These are phyloP conservation scores for Puccinia triticina DNA, from an alignment of 1,284 basidiomycete genomes.

Conservation along the genomic window DNA sequence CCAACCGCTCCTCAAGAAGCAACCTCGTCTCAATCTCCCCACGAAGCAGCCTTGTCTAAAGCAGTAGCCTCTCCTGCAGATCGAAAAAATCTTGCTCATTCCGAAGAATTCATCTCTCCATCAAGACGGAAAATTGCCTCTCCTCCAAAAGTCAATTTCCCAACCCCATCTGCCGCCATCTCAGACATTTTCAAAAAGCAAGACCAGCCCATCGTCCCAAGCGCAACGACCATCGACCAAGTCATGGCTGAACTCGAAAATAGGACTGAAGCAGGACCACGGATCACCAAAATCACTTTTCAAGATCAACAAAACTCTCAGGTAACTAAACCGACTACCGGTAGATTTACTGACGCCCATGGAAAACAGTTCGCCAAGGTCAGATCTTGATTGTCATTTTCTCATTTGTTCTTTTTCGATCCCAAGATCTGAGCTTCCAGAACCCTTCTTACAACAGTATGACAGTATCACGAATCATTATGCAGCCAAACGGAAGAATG, in stretches of 20 bases:
- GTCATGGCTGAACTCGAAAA: slow-evolving; percentile 34
- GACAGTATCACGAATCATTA: slow-evolving; percentile 34
- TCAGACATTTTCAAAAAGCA: background rate
- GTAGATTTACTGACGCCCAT: slow-evolving; percentile 23
- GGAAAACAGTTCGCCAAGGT: slow-evolving; percentile 27
- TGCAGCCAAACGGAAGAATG: slow-evolving; percentile 26
- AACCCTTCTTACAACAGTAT: background rate
- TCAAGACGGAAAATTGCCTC: background rate
- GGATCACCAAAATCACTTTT: slow-evolving; percentile 18
- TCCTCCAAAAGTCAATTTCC: background rate
- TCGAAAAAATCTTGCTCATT: background rate
- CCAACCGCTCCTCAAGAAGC: too few species aligned
- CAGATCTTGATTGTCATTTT: background rate
- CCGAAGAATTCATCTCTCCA: background rate
- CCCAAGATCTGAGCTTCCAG: background rate
- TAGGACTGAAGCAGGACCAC: background rate
- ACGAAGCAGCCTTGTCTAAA: background rate
- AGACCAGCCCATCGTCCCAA: background rate
- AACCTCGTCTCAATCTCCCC: too few species aligned
- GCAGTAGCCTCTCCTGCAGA: background rate
- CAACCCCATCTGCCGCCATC: slow-evolving; percentile 20
- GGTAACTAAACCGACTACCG: background rate
- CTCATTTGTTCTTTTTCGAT: background rate
- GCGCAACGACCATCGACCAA: slow-evolving; percentile 7
- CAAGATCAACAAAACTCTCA: slow-evolving; percentile 20